Evolutionary conservation across 202 grass and related monocot genomes (phyloP).

Genomic region (Saccharum hybrid): DNA sequence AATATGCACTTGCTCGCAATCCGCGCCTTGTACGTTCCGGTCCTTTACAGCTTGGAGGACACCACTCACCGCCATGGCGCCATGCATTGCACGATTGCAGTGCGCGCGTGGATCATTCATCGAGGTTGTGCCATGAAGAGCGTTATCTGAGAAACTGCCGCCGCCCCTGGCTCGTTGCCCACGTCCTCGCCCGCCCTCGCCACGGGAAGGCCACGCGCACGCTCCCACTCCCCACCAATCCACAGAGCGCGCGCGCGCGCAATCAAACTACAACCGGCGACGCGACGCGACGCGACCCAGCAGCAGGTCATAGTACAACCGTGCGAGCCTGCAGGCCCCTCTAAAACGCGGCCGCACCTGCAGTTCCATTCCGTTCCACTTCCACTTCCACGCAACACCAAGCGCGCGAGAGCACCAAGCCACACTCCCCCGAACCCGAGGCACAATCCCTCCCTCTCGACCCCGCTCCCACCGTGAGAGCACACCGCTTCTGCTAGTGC

Average conservation of each 20-base stretch:
- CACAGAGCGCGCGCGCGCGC: too few species aligned
- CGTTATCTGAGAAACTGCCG: background rate
- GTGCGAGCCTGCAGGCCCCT: background rate
- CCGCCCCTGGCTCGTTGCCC: background rate
- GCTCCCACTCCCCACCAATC: background rate
- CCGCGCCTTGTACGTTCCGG: too few species aligned
- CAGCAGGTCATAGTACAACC: background rate
- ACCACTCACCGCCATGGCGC: too few species aligned
- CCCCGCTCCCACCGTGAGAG: too few species aligned
- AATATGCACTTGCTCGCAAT: too few species aligned
- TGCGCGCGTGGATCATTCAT: too few species aligned
- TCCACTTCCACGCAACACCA: background rate
- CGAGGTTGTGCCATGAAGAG: too few species aligned
- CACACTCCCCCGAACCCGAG: background rate
- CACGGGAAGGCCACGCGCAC: background rate
- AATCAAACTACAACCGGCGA: slow-evolving; percentile 9
- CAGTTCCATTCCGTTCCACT: background rate
- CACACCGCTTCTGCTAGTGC: background rate
- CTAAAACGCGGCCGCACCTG: background rate
- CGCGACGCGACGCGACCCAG: background rate
- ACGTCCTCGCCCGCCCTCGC: background rate
- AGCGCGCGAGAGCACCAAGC: background rate
- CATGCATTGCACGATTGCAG: too few species aligned
- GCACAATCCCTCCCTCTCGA: too few species aligned
- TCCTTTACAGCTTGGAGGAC: too few species aligned